These are phyloP conservation scores for Fistulinella prunicolor DNA, from an alignment of 768 basidiomycete genomes.

Conservation along the genomic window DNA sequence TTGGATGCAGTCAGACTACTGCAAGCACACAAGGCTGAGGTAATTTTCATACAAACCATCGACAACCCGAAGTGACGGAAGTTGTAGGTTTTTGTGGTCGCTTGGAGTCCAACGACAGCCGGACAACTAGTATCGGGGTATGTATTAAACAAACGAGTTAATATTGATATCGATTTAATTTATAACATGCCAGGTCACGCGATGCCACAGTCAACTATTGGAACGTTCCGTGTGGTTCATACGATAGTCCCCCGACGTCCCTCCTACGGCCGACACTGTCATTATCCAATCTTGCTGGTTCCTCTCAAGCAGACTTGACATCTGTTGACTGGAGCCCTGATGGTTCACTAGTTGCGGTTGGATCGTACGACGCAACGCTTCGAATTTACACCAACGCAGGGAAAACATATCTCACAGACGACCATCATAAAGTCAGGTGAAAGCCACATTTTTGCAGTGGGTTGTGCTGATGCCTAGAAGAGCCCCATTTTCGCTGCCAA, in stretches of 20 bases:
- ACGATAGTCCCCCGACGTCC: conserved; percentile 16
- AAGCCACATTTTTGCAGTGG: background rate
- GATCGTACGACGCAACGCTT: conserved; percentile 71
- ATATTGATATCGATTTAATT: conserved; percentile 3
- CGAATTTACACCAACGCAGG: conserved; percentile 65
- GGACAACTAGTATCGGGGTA: conserved; percentile 74
- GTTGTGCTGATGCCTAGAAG: conserved; percentile 39
- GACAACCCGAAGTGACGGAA: conserved; percentile 3
- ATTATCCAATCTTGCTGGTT: conserved; percentile 48
- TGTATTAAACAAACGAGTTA: conserved; percentile 17
- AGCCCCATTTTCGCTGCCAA: conserved; percentile 77
- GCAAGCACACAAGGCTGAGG: conserved; percentile 62
- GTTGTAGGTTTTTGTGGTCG: conserved; percentile 71
- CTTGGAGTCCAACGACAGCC: conserved; percentile 66
- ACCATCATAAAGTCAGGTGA: conserved; percentile 59
- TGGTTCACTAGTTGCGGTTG: conserved; percentile 71
- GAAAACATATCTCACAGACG: conserved; percentile 57
- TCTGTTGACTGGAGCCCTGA: conserved; percentile 75
- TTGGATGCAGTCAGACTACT: conserved; percentile 46
- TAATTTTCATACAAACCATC: conserved; percentile 26
- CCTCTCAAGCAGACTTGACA: conserved; percentile 61
- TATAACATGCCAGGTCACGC: conserved; percentile 52
- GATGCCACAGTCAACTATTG: conserved; percentile 74
- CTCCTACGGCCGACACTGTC: conserved; percentile 37
- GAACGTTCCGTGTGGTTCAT: conserved; percentile 49